Evolutionary conservation across 345 rosid species (phyloP), one percentile per base, ranked within the genome.

Genomic region (Garcia nutans): DNA sequence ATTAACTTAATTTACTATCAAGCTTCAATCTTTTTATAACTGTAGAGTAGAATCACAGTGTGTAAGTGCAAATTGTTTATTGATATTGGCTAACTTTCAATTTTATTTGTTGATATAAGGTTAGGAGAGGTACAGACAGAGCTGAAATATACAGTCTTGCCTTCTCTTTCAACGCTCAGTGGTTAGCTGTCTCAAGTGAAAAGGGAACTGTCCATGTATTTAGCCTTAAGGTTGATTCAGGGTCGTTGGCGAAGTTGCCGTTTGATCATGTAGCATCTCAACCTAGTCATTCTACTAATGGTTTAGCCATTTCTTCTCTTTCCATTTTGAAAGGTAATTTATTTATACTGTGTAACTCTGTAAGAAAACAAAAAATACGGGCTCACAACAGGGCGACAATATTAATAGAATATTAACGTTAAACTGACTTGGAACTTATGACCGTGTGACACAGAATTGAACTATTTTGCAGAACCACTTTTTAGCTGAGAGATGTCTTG

Each of bases 171-270:
- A 79, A 87, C 75, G 93, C 93, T 10, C 87, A 93, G 65, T 92
- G 96, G 97, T 76, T 93, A 74, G 97, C 96, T 57, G 98, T 90
- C 74, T 93, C 99, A 69, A 96, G 99, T 73, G 98, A 93, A 77
- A 96, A 96, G 78, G 99, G 99, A 55, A 93, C 99, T 3, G 90
- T 96, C 61, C 99, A 93, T 83, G 94, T 96, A 70, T 96, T 96
- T 66, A 79, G 91, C 81, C 91, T 96, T 66, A 90, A 92, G 86
- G 74, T 80, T 78, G 89, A 89, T 82, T 78, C 89, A 47, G 92
- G 85, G 17, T 78, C 83, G 10, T 9, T 52, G 58, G 86, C 80
- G 64, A 78, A 82, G 11, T n/a, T 47, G 50, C 85, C 80, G 60
- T 78, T 63, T 77, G 94, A 91, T 33, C 77, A 69, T 70, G 63